Conservation (phyloP, 192 early-diverging fungal species). For the Gamsiella multidivaricata region DNA sequence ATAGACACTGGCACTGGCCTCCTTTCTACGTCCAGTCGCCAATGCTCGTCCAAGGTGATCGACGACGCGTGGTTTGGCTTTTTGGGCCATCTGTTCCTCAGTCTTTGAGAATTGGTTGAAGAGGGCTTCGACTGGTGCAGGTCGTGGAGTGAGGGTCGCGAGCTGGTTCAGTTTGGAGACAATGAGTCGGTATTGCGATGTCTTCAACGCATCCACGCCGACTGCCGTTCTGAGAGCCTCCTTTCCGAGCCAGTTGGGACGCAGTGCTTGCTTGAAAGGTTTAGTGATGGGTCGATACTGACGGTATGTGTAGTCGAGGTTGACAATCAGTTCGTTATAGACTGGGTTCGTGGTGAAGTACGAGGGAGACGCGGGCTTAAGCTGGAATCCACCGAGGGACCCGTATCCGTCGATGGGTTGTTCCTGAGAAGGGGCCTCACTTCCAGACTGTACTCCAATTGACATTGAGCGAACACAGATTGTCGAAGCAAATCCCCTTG, state of each 20-base stretch:
- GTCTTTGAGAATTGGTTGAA: conserved; percentile 47
- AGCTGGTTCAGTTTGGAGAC: conserved; percentile 60
- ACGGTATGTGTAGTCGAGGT: conserved; percentile 65
- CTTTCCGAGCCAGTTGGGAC: conserved; percentile 55
- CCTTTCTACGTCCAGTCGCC: conserved; percentile 84
- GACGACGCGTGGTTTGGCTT: conserved; percentile 56
- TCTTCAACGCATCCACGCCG: conserved; percentile 59
- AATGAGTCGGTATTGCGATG: conserved; percentile 65
- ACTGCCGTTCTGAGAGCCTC: conserved; percentile 52
- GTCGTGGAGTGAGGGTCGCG: conserved; percentile 51
- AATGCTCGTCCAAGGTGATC: conserved; percentile 81
- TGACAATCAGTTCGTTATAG: conserved; percentile 80
- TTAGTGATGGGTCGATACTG: conserved; percentile 42
- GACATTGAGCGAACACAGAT: conserved; percentile 18
- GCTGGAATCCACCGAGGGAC: conserved; percentile 42
- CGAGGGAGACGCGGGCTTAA: conserved; percentile 73
- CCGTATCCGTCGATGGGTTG: conserved; percentile 25
- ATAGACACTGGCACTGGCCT: conserved; percentile 80
- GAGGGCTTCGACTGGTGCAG: conserved; percentile 39
- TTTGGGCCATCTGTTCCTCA: conserved; percentile 46
- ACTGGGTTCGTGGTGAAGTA: conserved; percentile 91
- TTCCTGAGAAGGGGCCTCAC: conserved; percentile 1
- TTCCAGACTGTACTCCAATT: not conserved
- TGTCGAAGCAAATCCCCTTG: not conserved
- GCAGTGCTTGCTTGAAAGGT: conserved; percentile 19